These are phyloP conservation scores for Ceratocystis lukuohia DNA, from an alignment of 2,329 filamentous ascomycete species.

Conservation along the genomic window DNA sequence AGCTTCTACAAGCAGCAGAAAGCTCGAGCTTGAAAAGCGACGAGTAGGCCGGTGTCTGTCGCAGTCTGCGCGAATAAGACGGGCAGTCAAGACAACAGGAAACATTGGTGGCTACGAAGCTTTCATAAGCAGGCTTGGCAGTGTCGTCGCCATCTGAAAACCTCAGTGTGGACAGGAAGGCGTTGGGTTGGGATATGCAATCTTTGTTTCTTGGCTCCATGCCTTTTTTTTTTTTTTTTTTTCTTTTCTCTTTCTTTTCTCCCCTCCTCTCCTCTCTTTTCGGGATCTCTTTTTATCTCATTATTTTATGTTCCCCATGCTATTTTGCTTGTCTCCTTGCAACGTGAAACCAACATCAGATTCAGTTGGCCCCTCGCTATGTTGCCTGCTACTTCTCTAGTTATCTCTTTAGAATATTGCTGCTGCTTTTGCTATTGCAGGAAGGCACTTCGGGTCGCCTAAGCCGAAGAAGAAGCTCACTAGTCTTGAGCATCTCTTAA, in stretches of 20 bases:
- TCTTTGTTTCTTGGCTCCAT: neutral
- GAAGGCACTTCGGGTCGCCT: neutral
- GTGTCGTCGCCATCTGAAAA: neutral
- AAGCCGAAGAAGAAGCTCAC: neutral
- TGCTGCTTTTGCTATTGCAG: neutral
- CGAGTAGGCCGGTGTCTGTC: too few relatives aligned
- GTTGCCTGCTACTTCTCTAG: neutral
- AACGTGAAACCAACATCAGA: slow-evolving; percentile 1
- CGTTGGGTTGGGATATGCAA: neutral
- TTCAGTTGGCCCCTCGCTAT: neutral
- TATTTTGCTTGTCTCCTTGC: neutral
- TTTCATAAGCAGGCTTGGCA: neutral
- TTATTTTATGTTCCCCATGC: too few relatives aligned
- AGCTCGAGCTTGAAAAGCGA: too few relatives aligned
- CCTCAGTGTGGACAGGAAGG: neutral
- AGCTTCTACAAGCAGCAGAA: too few relatives aligned
- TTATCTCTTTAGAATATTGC: neutral
- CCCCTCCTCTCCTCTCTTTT: too few relatives aligned
- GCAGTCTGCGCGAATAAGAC: neutral
- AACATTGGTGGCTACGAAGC: neutral
- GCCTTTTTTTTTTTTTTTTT: too few relatives aligned
- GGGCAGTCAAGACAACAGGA: neutral
- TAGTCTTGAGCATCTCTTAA: neutral
- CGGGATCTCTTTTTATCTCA: too few relatives aligned
- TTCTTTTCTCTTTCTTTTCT: too few relatives aligned